Base-by-base conservation (phyloP, 805 yeast genomes). In the Kazachstania martiniae region DNA sequence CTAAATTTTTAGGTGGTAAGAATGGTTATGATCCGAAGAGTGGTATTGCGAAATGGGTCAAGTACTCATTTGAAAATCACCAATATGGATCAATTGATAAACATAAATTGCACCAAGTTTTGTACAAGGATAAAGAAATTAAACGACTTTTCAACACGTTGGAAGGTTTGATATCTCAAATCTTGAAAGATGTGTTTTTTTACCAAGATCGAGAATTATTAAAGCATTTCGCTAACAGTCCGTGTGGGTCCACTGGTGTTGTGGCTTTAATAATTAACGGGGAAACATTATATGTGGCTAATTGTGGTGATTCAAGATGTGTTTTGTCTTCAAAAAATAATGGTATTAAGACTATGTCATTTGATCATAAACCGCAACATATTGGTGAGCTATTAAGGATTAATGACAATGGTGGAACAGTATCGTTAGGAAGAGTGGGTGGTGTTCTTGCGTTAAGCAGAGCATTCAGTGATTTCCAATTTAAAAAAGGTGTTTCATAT, bases 361-460 rank as follows among this genome's bases (percentile, higher is more conserved):
- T 65, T 48, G 89, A 80, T 59, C 98, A 89, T 62, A 89, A 89
- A 62, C 97, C 98, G 15, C 81, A 82, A 27, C 86, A 89, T 53
- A 93, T 84, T 56, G 96, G 96, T 33, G 98, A 89, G 58, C 70
- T 80, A 55, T 75, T 91, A 25, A 67, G 98, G 51, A 89, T 89
- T 37, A 76, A 77, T 44, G 85, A 87, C 34, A 94, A 95, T 18
- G 96, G 97, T 36, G 97, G 96, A 3, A 83, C 75, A 46, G 95
- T 89, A 19, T 94, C 84, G 28, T 71, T 77, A 56, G 94, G 94
- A 34, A 72, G 98, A 58, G 97, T 89, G 31, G 91, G 91, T 55
- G 97, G 97, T 34, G 84, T 86, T 43, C 69, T 89, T 57, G 97
- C 97, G 1, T 66, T 89, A 41, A 79, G 94, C 32, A 69, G 97